These are phyloP conservation scores for Cephaloascus albidus DNA, from an alignment of 805 yeast genomes.

Conservation along the genomic window DNA sequence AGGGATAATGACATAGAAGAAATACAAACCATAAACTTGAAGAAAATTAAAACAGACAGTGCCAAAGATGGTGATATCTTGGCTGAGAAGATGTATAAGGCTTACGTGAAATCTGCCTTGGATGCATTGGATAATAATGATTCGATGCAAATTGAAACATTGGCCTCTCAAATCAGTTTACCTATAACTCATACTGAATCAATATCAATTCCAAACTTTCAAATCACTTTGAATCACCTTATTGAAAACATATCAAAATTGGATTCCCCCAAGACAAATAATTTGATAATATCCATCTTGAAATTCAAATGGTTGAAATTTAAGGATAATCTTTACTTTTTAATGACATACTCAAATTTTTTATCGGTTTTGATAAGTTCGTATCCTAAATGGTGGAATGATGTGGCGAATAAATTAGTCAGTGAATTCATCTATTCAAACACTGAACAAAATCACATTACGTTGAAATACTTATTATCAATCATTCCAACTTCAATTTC, in stretches of 20 bases:
- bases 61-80: conserved; percentile 10
- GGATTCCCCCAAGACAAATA: conserved; percentile 43
- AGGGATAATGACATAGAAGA: neutral
- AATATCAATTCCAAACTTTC: conserved; percentile 42
- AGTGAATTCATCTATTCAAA: conserved; percentile 37
- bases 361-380: conserved; percentile 73
- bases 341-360: conserved; percentile 58
- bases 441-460: conserved; percentile 48
- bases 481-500: conserved; percentile 78
- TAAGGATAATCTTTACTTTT: conserved; percentile 23
- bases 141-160: conserved; percentile 42
- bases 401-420: conserved; percentile 64
- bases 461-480: conserved; percentile 53
- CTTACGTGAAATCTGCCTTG: conserved; percentile 56
- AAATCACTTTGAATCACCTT: conserved; percentile 45
- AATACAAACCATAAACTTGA: neutral
- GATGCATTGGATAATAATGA: conserved; percentile 59
- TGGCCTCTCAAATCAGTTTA: conserved; percentile 49
- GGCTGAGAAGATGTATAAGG: conserved; percentile 28
- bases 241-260: conserved; percentile 60
- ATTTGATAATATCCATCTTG: conserved; percentile 54
- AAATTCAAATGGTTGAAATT: conserved; percentile 54
- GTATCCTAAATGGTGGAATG: conserved; percentile 84
- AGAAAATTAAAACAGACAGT: neutral
- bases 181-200: conserved; percentile 46